A percentile compares a stretch with the other conserved stretches of the same genome.
Conservation (phyloP, 2,329 filamentous ascomycete species). For the Pestalotiopsis sp. region DNA sequence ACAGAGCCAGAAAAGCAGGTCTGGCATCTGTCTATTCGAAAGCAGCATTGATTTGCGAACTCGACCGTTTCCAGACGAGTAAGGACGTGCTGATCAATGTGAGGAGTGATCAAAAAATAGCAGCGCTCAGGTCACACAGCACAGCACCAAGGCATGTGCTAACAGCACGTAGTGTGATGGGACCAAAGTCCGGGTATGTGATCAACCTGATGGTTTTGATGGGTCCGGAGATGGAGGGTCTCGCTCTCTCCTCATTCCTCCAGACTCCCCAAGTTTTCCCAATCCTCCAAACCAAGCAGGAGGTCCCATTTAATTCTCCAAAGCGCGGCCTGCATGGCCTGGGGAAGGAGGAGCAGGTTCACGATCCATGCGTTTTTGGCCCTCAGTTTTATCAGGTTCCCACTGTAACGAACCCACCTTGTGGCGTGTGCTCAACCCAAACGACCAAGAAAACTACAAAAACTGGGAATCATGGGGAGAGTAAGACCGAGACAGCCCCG, state of each 20-base stretch:
- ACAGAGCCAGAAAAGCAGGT: not conserved
- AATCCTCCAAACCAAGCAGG: not conserved
- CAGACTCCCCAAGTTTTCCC: not conserved
- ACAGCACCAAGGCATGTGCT: not conserved
- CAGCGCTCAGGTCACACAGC: not conserved
- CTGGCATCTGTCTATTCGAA: not conserved
- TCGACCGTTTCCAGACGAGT: not conserved
- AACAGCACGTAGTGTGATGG: not conserved
- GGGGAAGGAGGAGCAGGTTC: slow-evolving; percentile 3
- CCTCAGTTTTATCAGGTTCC: slow-evolving; percentile 2
- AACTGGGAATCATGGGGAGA: not conserved
- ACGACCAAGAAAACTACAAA: slow-evolving; percentile 1
- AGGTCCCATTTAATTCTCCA: slow-evolving; percentile 6
- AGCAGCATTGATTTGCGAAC: not conserved
- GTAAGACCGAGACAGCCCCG: slow-evolving; percentile 12
- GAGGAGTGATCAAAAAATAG: not conserved
- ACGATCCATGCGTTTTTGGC: not conserved
- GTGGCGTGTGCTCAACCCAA: not conserved
- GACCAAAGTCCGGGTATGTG: too few relatives aligned
- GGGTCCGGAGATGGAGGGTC: not conserved
- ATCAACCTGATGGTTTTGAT: not conserved
- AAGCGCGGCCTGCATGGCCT: not conserved
- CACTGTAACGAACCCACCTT: not conserved
- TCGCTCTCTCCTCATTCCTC: not conserved
- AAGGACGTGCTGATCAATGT: not conserved